phyloP scores from a whole-genome alignment of 1,284 basidiomycete species.

The Ceratobasidium sp. region DNA sequence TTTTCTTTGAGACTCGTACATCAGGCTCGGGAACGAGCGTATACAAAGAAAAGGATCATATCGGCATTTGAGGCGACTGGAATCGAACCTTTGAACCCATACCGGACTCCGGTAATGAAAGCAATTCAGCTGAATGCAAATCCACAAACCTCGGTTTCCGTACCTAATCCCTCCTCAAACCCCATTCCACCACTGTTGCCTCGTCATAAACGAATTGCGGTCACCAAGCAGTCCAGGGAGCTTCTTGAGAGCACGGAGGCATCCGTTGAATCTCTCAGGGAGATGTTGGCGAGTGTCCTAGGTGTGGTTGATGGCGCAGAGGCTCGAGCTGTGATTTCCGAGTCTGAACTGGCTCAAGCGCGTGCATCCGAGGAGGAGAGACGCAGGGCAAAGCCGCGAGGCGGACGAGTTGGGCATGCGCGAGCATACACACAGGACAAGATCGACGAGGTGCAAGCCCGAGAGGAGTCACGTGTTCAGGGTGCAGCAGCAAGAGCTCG shows the following conservation, averaged over 20 bases:
- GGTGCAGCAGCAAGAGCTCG: not conserved
- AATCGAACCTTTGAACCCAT: conserved; percentile 13
- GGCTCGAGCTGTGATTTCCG: not conserved
- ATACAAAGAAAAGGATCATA: not conserved
- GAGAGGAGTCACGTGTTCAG: conserved; percentile 11
- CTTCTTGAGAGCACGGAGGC: not conserved
- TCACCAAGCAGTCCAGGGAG: not conserved
- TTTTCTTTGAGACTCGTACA: conserved; percentile 1
- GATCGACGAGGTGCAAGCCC: not conserved
- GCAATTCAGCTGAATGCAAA: not conserved
- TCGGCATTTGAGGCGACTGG: conserved; percentile 24
- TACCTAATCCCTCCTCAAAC: not conserved
- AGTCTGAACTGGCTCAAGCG: not conserved
- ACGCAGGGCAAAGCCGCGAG: not conserved
- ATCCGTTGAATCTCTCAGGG: not conserved
- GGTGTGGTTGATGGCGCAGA: conserved; percentile 12
- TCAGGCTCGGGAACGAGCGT: not conserved
- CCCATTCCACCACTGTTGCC: not conserved
- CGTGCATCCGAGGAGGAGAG: not conserved
- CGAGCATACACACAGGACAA: conserved; percentile 1
- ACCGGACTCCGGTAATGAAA: not conserved
- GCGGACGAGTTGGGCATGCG: not conserved
- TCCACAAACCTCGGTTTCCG: not conserved
- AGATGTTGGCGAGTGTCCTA: not conserved
- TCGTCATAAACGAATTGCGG: not conserved